Evolutionary conservation across 2,329 filamentous ascomycete genomes (phyloP).

Genomic region (Coniochaeta ligniaria): DNA sequence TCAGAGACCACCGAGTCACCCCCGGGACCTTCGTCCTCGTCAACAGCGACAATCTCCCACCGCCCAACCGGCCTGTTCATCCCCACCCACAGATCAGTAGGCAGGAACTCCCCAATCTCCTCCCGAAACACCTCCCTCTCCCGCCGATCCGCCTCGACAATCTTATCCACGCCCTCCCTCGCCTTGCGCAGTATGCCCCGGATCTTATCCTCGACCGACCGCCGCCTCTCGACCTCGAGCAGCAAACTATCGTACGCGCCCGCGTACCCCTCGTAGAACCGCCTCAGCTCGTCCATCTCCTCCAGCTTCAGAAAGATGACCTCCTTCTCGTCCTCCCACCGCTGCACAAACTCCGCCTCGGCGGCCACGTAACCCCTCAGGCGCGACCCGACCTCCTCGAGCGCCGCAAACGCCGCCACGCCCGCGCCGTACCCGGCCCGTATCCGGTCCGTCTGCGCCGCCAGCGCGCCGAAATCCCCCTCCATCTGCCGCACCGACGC

Average conservation of each 20-base stretch:
- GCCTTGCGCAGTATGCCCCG: slow-evolving; percentile 70
- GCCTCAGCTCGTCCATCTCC: slow-evolving; percentile 69
- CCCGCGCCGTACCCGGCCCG: slow-evolving; percentile 49
- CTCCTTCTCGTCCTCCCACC: slow-evolving; percentile 70
- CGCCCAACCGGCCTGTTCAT: slow-evolving; percentile 53
- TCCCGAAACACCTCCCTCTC: slow-evolving; percentile 72
- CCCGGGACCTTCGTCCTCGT: slow-evolving; percentile 11
- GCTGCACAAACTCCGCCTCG: slow-evolving; percentile 53
- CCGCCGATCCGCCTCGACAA: slow-evolving; percentile 65
- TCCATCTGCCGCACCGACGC: slow-evolving; percentile 75
- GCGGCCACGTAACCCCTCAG: slow-evolving; percentile 60
- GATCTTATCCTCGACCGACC: slow-evolving; percentile 65
- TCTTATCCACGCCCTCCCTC: slow-evolving; percentile 64
- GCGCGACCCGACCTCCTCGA: slow-evolving; percentile 61
- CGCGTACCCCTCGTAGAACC: slow-evolving; percentile 84
- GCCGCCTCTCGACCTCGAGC: slow-evolving; percentile 73
- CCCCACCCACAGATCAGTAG: slow-evolving; percentile 80
- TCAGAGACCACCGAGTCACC: not conserved
- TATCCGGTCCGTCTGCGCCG: slow-evolving; percentile 53
- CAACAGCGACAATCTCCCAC: slow-evolving; percentile 39
- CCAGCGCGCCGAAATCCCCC: slow-evolving; percentile 54
- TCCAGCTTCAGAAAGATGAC: slow-evolving; percentile 61
- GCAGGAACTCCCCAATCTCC: slow-evolving; percentile 80
- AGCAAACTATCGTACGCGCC: slow-evolving; percentile 78
- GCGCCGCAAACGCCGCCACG: slow-evolving; percentile 53